phyloP scores from a whole-genome alignment of 441 rosid genomes.

The Mallotus japonicus region DNA sequence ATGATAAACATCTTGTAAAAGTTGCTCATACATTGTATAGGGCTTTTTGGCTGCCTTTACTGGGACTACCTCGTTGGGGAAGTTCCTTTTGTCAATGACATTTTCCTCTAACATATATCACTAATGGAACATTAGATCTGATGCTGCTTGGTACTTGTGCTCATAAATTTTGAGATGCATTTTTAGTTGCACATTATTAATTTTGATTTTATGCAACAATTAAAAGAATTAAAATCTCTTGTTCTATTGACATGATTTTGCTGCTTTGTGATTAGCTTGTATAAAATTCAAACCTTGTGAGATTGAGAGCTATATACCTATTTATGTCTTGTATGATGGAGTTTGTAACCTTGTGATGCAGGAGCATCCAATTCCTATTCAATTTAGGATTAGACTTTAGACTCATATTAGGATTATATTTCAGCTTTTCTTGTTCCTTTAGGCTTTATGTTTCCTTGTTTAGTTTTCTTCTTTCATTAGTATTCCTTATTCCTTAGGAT shows the following conservation, averaged over 20 bases:
- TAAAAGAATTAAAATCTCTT: not conserved
- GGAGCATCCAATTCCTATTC: not conserved
- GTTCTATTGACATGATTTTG: not conserved
- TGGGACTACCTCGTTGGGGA: not conserved
- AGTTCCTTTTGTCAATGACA: not conserved
- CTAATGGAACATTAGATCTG: not conserved
- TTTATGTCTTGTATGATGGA: not conserved
- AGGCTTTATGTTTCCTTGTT: too few species aligned
- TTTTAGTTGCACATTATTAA: not conserved
- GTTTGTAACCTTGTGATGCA: not conserved
- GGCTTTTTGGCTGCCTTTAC: not conserved
- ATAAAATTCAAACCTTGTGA: not conserved
- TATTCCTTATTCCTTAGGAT: too few species aligned
- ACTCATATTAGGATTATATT: too few species aligned
- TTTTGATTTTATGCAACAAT: not conserved
- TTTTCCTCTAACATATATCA: not conserved
- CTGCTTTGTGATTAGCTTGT: not conserved
- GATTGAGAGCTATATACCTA: not conserved
- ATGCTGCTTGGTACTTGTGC: not conserved
- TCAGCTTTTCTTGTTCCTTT: too few species aligned
- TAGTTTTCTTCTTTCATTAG: too few species aligned
- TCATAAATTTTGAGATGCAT: not conserved
- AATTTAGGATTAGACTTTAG: not conserved
- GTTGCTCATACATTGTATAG: not conserved
- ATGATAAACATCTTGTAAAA: constrained; percentile 1